A percentile compares a stretch with the other conserved stretches of the same genome.
phyloP scores from a whole-genome alignment of 164 flowering plant species.

The Litsea cubeba region DNA sequence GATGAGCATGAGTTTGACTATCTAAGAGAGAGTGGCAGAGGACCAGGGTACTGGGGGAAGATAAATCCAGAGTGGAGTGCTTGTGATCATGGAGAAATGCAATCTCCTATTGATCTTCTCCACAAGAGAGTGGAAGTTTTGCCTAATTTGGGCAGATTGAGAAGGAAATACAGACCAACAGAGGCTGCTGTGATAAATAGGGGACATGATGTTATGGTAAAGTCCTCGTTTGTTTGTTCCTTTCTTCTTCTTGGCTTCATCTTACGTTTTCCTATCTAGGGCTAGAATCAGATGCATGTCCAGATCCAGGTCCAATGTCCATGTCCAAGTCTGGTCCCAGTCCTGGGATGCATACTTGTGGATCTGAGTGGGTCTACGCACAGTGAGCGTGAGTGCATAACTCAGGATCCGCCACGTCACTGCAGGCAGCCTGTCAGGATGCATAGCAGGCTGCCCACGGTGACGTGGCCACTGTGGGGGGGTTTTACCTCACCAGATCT shows the following conservation, averaged over 20 bases:
- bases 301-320: too few relatives aligned
- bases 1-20: slow-evolving; percentile 52
- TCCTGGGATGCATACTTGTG: too few relatives aligned
- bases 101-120: slow-evolving; percentile 70
- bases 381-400: too few relatives aligned
- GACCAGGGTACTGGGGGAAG: slow-evolving; percentile 64
- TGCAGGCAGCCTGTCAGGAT: too few relatives aligned
- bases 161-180: slow-evolving; percentile 41
- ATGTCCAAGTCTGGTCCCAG: too few relatives aligned
- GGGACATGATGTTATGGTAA: slow-evolving; percentile 68
- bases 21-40: slow-evolving; percentile 30
- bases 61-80: slow-evolving; percentile 45
- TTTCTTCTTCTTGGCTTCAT: not conserved
- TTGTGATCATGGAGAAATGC: slow-evolving; percentile 54
- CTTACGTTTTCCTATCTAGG: too few relatives aligned
- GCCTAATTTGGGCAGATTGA: slow-evolving; percentile 34
- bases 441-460: too few relatives aligned
- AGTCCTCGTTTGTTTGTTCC: not conserved
- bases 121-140: slow-evolving; percentile 24
- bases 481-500: too few relatives aligned
- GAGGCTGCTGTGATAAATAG: slow-evolving; percentile 43
- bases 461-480: too few relatives aligned
- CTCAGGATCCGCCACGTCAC: too few relatives aligned
- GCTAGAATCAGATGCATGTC: too few relatives aligned
- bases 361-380: too few relatives aligned